Evolutionary conservation across 805 yeast species (phyloP).

Genomic region (Kodamaea jinghongensis): DNA sequence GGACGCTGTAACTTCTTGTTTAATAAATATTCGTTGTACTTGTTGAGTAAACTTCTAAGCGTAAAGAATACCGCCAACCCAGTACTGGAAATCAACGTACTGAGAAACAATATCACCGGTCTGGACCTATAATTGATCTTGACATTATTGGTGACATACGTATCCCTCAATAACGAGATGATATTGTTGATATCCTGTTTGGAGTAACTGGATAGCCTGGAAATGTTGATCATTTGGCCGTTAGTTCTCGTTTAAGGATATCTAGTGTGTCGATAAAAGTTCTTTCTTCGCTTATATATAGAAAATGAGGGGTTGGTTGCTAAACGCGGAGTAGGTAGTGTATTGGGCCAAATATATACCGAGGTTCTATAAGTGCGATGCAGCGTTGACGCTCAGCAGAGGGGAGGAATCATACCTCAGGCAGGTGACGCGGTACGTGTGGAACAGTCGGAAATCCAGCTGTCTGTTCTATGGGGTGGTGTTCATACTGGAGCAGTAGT

Average conservation of each 20-base stretch:
- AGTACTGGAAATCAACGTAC: slow-evolving; percentile 39
- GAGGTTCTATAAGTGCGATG: no score
- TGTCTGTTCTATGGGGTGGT: no score
- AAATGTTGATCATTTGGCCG: slow-evolving; percentile 31
- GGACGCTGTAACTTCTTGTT: slow-evolving; percentile 31
- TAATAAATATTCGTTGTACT: slow-evolving; percentile 28
- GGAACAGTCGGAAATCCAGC: no score
- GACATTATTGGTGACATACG: slow-evolving; percentile 35
- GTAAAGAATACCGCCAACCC: slow-evolving; percentile 38
- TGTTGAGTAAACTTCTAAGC: slow-evolving; percentile 27
- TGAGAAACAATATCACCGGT: slow-evolving; percentile 41
- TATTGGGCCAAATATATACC: background rate
- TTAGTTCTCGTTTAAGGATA: no score
- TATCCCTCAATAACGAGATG: slow-evolving; percentile 33
- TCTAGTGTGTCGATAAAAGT: no score
- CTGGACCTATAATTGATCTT: slow-evolving; percentile 40
- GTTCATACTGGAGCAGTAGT: no score
- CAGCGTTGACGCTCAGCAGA: no score
- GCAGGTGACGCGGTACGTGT: no score
- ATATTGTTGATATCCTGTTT: slow-evolving; percentile 34
- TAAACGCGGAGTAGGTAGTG: slow-evolving; percentile 6
- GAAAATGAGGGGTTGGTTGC: slow-evolving; percentile 5
- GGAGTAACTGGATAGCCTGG: slow-evolving; percentile 31
- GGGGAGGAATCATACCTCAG: no score
- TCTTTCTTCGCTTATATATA: background rate